phyloP scores from a whole-genome alignment of 257 asterid genomes.

The Plantago ovata region DNA sequence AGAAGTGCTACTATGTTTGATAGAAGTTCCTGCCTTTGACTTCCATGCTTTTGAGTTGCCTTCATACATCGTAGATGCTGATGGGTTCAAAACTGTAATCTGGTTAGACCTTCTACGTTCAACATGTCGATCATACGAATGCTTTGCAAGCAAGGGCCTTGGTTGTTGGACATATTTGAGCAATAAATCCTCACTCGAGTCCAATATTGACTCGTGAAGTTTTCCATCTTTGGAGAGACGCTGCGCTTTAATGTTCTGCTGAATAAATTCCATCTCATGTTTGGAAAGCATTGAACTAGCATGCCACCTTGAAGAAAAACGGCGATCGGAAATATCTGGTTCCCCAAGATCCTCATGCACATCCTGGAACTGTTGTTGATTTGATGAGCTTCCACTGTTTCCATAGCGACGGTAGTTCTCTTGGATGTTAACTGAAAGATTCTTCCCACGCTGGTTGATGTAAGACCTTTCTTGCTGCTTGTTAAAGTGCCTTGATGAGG shows the following conservation, averaged over 20 bases:
- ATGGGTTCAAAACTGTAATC: slow-evolving; percentile 32
- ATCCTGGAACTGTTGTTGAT: slow-evolving; percentile 40
- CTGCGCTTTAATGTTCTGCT: slow-evolving; percentile 41
- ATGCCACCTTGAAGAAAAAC: slow-evolving; percentile 44
- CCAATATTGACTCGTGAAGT: slow-evolving; percentile 29
- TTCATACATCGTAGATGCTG: slow-evolving; percentile 31
- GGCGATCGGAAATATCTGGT: slow-evolving; percentile 35
- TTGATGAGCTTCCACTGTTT: slow-evolving; percentile 31
- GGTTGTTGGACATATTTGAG: slow-evolving; percentile 34
- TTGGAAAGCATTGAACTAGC: slow-evolving; percentile 33
- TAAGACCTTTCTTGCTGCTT: slow-evolving; percentile 32
- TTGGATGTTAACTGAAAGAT: slow-evolving; percentile 17
- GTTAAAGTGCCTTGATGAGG: slow-evolving; percentile 29
- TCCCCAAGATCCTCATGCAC: slow-evolving; percentile 56
- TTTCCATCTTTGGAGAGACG: slow-evolving; percentile 27
- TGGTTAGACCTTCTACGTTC: slow-evolving; percentile 33
- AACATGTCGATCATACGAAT: slow-evolving; percentile 30
- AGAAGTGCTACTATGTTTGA: slow-evolving; percentile 23
- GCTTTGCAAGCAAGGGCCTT: slow-evolving; percentile 25
- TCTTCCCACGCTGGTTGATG: slow-evolving; percentile 28
- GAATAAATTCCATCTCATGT: slow-evolving; percentile 40
- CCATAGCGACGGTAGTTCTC: slow-evolving; percentile 26
- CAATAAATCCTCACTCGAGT: slow-evolving; percentile 29
- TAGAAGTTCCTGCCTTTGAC: slow-evolving; percentile 26
- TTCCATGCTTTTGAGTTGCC: slow-evolving; percentile 30